Conservation (phyloP, 805 yeast genomes). For the Hermanozyma aechmeae region DNA sequence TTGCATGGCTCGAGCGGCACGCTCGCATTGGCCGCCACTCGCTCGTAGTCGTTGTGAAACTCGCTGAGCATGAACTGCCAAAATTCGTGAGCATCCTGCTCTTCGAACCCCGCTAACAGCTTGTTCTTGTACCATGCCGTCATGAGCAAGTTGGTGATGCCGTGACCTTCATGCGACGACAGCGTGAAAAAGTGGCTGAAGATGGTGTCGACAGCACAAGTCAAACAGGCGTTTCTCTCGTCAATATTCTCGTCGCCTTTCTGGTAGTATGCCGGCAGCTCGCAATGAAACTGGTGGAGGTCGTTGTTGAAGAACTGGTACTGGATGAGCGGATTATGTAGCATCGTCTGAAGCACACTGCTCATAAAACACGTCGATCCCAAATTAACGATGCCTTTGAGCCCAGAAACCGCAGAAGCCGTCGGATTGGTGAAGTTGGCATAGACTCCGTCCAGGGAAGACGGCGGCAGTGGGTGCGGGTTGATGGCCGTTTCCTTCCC, state of each 20-base stretch:
- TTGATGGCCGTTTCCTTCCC: too few species aligned
- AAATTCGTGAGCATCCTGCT: conserved; percentile 98
- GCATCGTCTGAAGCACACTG: conserved; percentile 75
- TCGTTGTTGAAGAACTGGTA: conserved; percentile 66
- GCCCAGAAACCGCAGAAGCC: conserved; percentile 58
- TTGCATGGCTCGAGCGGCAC: conserved; percentile 34
- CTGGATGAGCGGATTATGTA: conserved; percentile 85
- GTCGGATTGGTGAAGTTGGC: conserved; percentile 28
- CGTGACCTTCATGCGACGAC: conserved; percentile 55
- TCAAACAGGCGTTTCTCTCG: conserved; percentile 46
- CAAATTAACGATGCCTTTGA: conserved; percentile 83
- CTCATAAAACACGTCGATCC: conserved; percentile 98
- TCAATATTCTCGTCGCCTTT: conserved; percentile 13
- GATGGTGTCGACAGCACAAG: conserved; percentile 79
- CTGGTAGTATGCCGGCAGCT: conserved; percentile 16
- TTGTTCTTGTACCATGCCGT: conserved; percentile 84
- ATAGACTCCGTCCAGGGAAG: conserved; percentile 2
- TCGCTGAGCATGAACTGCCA: conserved; percentile 88
- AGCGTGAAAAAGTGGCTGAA: conserved; percentile 68
- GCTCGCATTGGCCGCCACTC: conserved; percentile 6
- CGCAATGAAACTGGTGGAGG: conserved; percentile 50
- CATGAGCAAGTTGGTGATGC: conserved; percentile 70
- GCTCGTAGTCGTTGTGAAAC: conserved; percentile 47
- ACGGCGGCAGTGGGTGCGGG: too few species aligned
- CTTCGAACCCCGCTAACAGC: conserved; percentile 88